Conservation (phyloP, 2,329 filamentous ascomycete species). For the Diaporthe velutina region DNA sequence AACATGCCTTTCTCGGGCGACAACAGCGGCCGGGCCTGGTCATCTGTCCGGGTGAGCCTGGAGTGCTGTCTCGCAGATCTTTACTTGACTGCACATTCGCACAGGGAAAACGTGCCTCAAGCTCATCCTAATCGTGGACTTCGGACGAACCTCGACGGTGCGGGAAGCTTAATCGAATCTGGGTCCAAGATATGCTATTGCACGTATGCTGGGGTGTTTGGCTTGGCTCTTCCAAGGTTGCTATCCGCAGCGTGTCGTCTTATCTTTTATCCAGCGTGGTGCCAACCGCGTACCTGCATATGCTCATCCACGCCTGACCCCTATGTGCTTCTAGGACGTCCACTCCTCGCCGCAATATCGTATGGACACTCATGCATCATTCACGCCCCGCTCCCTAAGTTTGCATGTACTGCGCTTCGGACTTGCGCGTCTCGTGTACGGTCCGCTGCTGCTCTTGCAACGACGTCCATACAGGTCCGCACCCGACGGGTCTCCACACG, state of each 20-base stretch:
- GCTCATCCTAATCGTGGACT: not conserved
- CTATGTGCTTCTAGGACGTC: not conserved
- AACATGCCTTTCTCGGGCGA: not conserved
- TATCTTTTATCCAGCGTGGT: not conserved
- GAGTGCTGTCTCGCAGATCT: not conserved
- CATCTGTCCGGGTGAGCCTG: slow-evolving; percentile 1
- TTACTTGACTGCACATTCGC: not conserved
- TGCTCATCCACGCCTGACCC: not conserved
- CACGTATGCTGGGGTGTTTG: not conserved
- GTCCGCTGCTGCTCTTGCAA: not conserved
- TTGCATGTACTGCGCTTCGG: not conserved
- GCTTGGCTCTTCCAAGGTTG: not conserved
- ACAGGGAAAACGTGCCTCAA: not conserved
- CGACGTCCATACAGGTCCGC: not conserved
- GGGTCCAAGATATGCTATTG: not conserved
- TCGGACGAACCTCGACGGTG: slow-evolving; percentile 22
- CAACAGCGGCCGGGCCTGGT: not conserved
- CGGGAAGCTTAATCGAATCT: slow-evolving; percentile 26
- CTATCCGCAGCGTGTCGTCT: not conserved
- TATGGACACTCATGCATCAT: not conserved
- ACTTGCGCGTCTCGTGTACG: not conserved
- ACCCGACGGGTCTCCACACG: not conserved
- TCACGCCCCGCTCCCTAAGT: not conserved
- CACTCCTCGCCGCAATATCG: not conserved
- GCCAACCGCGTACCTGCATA: not conserved